Evolutionary conservation across 2,329 filamentous ascomycete species (phyloP).

Genomic region (Drechslera avenae): DNA sequence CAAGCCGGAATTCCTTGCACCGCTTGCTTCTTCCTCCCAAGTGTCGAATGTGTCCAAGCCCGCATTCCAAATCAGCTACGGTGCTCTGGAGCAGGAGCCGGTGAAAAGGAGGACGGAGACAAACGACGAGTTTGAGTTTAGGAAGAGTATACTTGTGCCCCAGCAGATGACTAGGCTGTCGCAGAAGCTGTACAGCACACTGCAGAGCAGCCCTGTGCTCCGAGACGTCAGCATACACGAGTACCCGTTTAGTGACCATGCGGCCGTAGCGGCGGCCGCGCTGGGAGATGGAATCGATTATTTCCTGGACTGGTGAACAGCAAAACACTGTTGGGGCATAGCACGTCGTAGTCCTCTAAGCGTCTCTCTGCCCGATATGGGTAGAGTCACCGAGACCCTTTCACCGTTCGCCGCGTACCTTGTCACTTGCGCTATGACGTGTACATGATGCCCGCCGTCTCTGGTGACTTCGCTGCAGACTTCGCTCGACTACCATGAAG

Average conservation of each 20-base stretch:
- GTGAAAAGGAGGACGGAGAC: constrained; percentile 36
- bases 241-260: constrained; percentile 42
- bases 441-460: not conserved
- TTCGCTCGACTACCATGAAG: not conserved
- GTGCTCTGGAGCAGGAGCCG: constrained; percentile 35
- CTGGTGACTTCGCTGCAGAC: not conserved
- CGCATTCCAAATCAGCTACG: constrained; percentile 42
- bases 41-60: constrained; percentile 25
- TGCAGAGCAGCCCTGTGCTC: constrained; percentile 28
- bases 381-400: constrained; percentile 4
- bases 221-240: constrained; percentile 36
- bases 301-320: constrained; percentile 36
- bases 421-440: constrained; percentile 1
- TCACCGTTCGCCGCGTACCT: not conserved
- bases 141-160: constrained; percentile 30
- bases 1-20: constrained; percentile 25
- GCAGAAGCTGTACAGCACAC: constrained; percentile 28
- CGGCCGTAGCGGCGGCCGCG: constrained; percentile 35
- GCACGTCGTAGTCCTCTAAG: not conserved
- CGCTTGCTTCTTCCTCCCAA: constrained; percentile 14
- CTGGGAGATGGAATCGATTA: constrained; percentile 42
- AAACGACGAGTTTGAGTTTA: constrained; percentile 31
- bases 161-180: constrained; percentile 32
- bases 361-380: not conserved
- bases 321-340: not conserved